Evolutionary conservation across 805 yeast genomes (phyloP), one percentile per base, ranked within the genome.

Genomic region (Ascoidea asiatica): DNA sequence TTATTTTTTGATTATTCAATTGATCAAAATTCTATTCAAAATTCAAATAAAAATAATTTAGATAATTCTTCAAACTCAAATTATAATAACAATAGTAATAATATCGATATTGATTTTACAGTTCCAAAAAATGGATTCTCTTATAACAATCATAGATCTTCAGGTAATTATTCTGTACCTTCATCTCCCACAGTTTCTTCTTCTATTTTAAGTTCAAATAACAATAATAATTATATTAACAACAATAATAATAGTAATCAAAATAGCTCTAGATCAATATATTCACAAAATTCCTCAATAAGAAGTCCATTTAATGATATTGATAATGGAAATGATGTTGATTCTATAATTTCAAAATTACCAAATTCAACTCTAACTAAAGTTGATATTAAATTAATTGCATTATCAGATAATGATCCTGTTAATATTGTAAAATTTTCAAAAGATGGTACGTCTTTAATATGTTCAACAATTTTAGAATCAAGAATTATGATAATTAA

Each of bases 351-450:
- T 18, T 15, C 43, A 22, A 41, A 17, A 21, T 22, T 7, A 29
- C 15, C 15, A 2, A 29, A 29, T 29, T 29, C 15, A 11, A 29
- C 35, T 11, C 45, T 58, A 18, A 50, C 49, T 38, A 53, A 63
- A 21, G 76, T 72, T 5, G 74, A 72, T 39, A 81, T 85, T 2
- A 69, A 81, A 7, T 77, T 88, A 1, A 77, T 88, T 29, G 81
- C 94, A 0, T 69, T 85, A 43, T 96, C 97, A 0, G 87, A 86
- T 59, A 63, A 85, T 23, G 97, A 90, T 58, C 94, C 95, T 1
- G 76, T 89, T 37, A 81, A 81, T 50, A 67, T 81, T 2, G 60
- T 89, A 7, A 73, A 77, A 42, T 85, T 89, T 58, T 84, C 94
- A 4, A 66, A 75, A 1, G 80, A 81, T 44, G 84, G 87, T 0